Conservation (phyloP, 371 early-diverging fungal species). For the Apophysomyces ossiformis region DNA sequence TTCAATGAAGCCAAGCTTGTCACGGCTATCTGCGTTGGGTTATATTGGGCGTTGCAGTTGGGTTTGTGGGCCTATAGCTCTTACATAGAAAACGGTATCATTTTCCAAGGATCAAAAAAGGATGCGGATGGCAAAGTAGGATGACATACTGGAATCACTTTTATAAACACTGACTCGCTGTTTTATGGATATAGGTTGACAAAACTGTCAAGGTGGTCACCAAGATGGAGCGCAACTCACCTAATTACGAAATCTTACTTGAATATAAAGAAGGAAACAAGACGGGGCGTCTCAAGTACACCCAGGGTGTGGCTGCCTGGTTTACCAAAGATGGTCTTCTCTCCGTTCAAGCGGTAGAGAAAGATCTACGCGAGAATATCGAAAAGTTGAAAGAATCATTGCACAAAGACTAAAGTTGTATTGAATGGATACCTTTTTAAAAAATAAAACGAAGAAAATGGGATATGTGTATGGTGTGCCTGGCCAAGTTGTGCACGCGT, state of each 20-base stretch:
- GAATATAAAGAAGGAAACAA: slow-evolving; percentile 30
- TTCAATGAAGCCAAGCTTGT: slow-evolving; percentile 38
- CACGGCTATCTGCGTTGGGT: slow-evolving; percentile 33
- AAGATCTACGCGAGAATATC: slow-evolving; percentile 27
- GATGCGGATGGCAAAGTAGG: slow-evolving; percentile 29
- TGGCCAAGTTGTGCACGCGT: too few species aligned
- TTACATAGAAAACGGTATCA: slow-evolving; percentile 40
- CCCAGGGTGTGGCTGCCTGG: slow-evolving; percentile 38
- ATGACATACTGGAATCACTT: too few species aligned
- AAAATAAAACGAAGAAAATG: too few species aligned
- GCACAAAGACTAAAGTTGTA: slow-evolving; percentile 26
- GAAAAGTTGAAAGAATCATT: slow-evolving; percentile 19
- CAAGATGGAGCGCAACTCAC: slow-evolving; percentile 30
- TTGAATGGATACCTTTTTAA: too few species aligned
- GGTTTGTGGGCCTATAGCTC: slow-evolving; percentile 27
- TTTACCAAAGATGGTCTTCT: slow-evolving; percentile 39
- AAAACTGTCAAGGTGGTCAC: slow-evolving; percentile 27
- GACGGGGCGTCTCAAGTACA: slow-evolving; percentile 14
- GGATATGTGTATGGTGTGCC: too few species aligned
- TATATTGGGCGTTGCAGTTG: slow-evolving; percentile 40
- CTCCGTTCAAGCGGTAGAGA: slow-evolving; percentile 27
- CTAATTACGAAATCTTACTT: slow-evolving; percentile 29
- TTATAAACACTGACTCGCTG: too few species aligned
- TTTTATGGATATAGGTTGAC: slow-evolving; percentile 16
- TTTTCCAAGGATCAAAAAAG: slow-evolving; percentile 41